Percentiles rank a stretch among this genome's conserved stretches.
These are phyloP conservation scores for Primulina tabacum DNA, from an alignment of 257 asterid species.

Conservation along the genomic window DNA sequence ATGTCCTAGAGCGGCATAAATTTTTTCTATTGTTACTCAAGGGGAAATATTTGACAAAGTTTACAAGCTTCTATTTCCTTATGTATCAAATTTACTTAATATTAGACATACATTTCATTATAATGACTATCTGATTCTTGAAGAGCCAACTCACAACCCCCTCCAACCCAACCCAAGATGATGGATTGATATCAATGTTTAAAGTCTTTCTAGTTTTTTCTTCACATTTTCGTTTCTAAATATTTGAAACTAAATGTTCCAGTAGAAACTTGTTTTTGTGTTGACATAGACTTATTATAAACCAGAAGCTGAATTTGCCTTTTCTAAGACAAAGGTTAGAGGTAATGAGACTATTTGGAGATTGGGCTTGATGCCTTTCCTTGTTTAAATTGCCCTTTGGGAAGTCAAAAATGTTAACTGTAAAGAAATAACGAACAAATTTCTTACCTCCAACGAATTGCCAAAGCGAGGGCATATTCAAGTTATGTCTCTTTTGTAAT, in stretches of 20 bases:
- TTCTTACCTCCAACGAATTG: neutral
- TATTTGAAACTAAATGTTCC: neutral
- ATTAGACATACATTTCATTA: neutral
- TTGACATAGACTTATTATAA: neutral
- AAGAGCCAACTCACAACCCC: neutral
- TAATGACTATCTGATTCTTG: conserved; percentile 2
- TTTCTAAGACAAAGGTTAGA: neutral
- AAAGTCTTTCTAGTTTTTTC: conserved; percentile 6
- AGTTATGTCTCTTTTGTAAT: neutral
- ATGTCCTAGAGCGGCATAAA: conserved; percentile 13
- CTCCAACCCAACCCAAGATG: neutral
- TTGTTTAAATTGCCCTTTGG: neutral
- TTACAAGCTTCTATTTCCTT: neutral
- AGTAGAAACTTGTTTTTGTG: neutral
- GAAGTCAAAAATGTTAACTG: neutral
- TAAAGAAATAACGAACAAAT: neutral
- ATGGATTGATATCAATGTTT: conserved; percentile 4
- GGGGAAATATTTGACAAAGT: neutral
- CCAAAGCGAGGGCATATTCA: neutral
- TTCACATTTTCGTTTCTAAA: neutral
- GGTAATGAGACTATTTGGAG: conserved; percentile 3
- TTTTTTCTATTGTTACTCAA: neutral
- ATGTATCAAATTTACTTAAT: conserved; percentile 1
- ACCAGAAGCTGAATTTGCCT: neutral
- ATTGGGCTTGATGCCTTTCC: neutral